phyloP scores from a whole-genome alignment of 495 filamentous ascomycete species.

The Hyphodiscus hymeniophilus region DNA sequence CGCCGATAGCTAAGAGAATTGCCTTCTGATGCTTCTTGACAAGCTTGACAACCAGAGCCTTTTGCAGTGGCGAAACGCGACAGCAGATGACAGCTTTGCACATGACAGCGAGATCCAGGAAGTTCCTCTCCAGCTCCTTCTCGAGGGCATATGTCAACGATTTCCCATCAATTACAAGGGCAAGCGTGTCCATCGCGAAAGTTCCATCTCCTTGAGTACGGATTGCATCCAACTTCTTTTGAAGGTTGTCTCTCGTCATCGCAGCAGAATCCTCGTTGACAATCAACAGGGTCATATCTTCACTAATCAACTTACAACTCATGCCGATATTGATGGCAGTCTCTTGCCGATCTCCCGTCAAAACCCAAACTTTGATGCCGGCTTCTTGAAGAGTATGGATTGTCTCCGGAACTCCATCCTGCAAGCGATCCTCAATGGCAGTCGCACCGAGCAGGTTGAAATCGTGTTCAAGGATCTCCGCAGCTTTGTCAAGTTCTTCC shows the following conservation, averaged over 20 bases:
- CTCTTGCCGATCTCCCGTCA: conserved; percentile 97
- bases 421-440: conserved; percentile 93
- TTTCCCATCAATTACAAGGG: conserved; percentile 94
- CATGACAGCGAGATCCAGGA: conserved; percentile 86
- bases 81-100: conserved; percentile 99
- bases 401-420: conserved; percentile 97
- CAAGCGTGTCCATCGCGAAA: conserved; percentile 76
- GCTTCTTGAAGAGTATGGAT: conserved; percentile 96
- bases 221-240: conserved; percentile 89
- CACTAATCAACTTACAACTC: conserved; percentile 97
- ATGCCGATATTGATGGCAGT: conserved; percentile 99
- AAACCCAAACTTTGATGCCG: conserved; percentile 97
- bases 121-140: conserved; percentile 85
- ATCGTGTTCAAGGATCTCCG: conserved; percentile 89
- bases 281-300: conserved; percentile 97
- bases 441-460: conserved; percentile 90
- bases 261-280: conserved; percentile 78
- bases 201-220: conserved; percentile 59
- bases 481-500: conserved; percentile 94
- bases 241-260: conserved; percentile 74
- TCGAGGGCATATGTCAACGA: conserved; percentile 92
- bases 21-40: conserved; percentile 93
- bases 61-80: conserved; percentile 97
- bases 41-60: conserved; percentile 96
- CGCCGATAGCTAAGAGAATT: conserved; percentile 90